Evolutionary conservation across 2,329 filamentous ascomycete species (phyloP).

Genomic region (Penicillium sp.): DNA sequence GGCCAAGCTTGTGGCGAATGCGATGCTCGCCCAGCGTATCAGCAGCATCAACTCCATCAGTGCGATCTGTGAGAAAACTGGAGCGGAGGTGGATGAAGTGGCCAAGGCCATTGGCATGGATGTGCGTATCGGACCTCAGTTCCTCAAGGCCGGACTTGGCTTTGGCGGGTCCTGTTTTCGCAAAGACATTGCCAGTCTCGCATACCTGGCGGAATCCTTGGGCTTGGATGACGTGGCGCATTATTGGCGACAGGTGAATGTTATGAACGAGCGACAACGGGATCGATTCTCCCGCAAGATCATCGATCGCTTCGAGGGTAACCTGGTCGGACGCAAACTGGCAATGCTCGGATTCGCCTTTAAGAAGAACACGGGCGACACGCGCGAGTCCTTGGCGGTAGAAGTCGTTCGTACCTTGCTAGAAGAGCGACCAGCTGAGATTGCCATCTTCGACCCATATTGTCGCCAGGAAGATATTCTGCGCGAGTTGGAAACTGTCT

Average conservation of each 20-base stretch:
- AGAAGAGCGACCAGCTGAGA: constrained; percentile 65
- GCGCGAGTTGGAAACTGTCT: constrained; percentile 40
- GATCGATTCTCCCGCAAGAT: constrained; percentile 69
- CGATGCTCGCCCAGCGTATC: constrained; percentile 78
- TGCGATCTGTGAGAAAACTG: constrained; percentile 76
- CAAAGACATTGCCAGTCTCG: constrained; percentile 75
- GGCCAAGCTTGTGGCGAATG: constrained; percentile 77
- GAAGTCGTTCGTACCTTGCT: constrained; percentile 68
- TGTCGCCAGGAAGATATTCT: constrained; percentile 46
- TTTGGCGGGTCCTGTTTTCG: constrained; percentile 83
- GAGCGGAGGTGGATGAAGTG: constrained; percentile 75
- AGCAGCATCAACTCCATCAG: constrained; percentile 80
- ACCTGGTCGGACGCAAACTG: constrained; percentile 70
- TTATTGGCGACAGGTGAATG: constrained; percentile 75
- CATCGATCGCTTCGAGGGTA: constrained; percentile 69
- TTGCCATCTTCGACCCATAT: constrained; percentile 70
- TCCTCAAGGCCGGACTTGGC: constrained; percentile 74
- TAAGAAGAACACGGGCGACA: constrained; percentile 79
- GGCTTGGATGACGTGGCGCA: constrained; percentile 71
- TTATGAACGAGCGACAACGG: constrained; percentile 76
- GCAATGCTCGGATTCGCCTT: constrained; percentile 75
- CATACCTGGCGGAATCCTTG: constrained; percentile 72
- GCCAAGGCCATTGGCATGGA: constrained; percentile 70
- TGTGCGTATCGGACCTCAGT: constrained; percentile 70
- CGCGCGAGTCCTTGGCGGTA: constrained; percentile 70